A percentile compares a stretch with the other conserved stretches of the same genome.
Evolutionary conservation across 1,139 yeast genomes (phyloP).

Genomic region (Suhomyces atakaporum): DNA sequence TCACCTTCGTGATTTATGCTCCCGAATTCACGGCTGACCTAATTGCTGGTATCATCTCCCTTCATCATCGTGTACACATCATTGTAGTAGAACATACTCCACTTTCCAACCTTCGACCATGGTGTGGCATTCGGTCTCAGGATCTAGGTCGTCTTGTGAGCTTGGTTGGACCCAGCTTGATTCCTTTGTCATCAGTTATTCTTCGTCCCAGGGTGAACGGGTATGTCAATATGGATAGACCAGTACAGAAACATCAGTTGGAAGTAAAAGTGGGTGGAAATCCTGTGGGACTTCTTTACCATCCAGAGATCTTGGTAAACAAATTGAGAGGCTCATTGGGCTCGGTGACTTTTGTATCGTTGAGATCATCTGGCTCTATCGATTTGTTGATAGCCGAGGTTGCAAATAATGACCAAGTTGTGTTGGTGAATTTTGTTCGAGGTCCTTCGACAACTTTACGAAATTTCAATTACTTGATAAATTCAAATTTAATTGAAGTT

Average conservation of each 20-base stretch:
- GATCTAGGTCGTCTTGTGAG: too few species aligned
- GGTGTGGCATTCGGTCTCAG: too few species aligned
- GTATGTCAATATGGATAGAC: slow-evolving; percentile 4
- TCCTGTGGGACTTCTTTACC: slow-evolving; percentile 8
- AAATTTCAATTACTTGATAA: slow-evolving; percentile 12
- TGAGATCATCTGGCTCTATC: neutral
- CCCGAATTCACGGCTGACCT: too few species aligned
- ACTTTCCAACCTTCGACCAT: too few species aligned
- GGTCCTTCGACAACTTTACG: slow-evolving; percentile 1
- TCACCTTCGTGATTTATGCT: too few species aligned
- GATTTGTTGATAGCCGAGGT: slow-evolving; percentile 8
- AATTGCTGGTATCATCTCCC: too few species aligned
- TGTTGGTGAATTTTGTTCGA: slow-evolving; percentile 9
- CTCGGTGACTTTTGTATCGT: slow-evolving; percentile 3
- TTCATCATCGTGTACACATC: too few species aligned
- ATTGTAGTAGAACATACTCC: too few species aligned
- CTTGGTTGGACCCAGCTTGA: slow-evolving; percentile 3
- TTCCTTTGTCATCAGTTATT: slow-evolving; percentile 2
- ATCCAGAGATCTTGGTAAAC: slow-evolving; percentile 3
- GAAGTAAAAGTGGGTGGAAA: slow-evolving; percentile 1
- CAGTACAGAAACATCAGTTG: slow-evolving; percentile 4
- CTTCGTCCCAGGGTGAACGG: neutral
- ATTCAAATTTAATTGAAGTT: slow-evolving; percentile 15
- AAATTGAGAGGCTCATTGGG: slow-evolving; percentile 2
- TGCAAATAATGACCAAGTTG: slow-evolving; percentile 2